Evolutionary conservation across 768 basidiomycete genomes (phyloP), one percentile per base, ranked within the genome.

Genomic region (Leccinum obscurum): DNA sequence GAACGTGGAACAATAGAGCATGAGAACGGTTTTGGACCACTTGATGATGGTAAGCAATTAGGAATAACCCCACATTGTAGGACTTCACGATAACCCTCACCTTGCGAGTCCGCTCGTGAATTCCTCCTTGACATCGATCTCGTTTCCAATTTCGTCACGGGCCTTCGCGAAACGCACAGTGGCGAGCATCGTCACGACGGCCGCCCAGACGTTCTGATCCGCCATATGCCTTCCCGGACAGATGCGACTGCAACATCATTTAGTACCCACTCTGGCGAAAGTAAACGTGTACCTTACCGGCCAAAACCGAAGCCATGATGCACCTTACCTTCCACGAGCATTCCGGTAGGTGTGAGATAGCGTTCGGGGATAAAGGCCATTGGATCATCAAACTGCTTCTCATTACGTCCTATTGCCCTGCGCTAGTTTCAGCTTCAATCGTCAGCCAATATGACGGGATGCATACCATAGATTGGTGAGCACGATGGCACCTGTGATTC

Each of bases 281-380:
- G 28, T 11, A n/a, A 10, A 8, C 2, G 24, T 44, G 50, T 3
- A 5, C 11, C 70, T 6, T 51, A 72, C 71, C 68, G 73, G 52
- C 69, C 71, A 55, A 73, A 72, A 32, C 69, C 62, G 30, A 71
- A 74, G 5, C 22, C 8, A 3, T 55, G 37, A 6, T 39, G 34
- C 1, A 26, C n/a, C 9, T 41, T 24, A 4, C 48, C 64, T 17
- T 64, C 60, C 2, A 32, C 44, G 14, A 71, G 55, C 14, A 48
- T 55, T n/a, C 70, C 72, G 0, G 55, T 14, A 1, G 62, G 2
- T 7, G 62, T 64, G 13, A 88, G 66, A 72, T 83, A 84, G 41
- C 86, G 77, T 61, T 85, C 83, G 6, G 87, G 86, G 26, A 78
- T 76, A 72, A 86, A 86, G 7, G 65, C 63, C 58, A 77, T 77